Conservation (phyloP, 805 yeast species). For the Candida cerambycidarum region DNA sequence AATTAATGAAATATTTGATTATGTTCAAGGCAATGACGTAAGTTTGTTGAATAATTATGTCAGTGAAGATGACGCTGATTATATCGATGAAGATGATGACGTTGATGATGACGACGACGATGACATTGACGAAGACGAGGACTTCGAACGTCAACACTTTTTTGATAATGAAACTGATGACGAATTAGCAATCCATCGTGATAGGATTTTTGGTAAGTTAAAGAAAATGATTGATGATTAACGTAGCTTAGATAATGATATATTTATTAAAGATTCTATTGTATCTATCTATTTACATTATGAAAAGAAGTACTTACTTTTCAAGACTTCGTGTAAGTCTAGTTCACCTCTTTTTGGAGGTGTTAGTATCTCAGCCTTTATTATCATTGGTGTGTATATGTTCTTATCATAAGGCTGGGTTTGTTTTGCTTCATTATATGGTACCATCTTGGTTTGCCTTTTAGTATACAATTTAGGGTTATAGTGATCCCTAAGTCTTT, state of each 20-base stretch:
- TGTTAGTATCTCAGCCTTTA: conserved; percentile 28
- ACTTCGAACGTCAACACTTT: conserved; percentile 48
- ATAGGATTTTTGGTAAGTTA: conserved; percentile 56
- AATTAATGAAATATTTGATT: conserved; percentile 16
- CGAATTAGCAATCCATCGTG: conserved; percentile 63
- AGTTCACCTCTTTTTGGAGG: conserved; percentile 33
- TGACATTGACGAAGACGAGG: conserved; percentile 32
- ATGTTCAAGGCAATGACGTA: conserved; percentile 10
- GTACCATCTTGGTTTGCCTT: neutral
- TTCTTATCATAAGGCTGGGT: conserved; percentile 1
- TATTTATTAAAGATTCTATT: neutral
- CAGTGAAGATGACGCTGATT: conserved; percentile 14
- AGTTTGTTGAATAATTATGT: conserved; percentile 11
- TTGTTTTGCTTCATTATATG: conserved; percentile 6
- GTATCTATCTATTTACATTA: conserved; percentile 13
- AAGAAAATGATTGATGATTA: conserved; percentile 53
- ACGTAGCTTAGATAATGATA: neutral
- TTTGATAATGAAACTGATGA: conserved; percentile 58
- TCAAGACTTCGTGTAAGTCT: conserved; percentile 29
- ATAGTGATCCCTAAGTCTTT: conserved; percentile 18
- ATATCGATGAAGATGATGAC: conserved; percentile 16
- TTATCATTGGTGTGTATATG: conserved; percentile 26
- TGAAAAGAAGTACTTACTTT: conserved; percentile 39
- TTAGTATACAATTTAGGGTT: conserved; percentile 25
- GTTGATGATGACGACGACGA: conserved; percentile 63